A percentile compares a stretch with the other conserved stretches of the same genome.
These are phyloP conservation scores for Citrullus colocynthis DNA, from an alignment of 306 rosid genomes.

Conservation along the genomic window DNA sequence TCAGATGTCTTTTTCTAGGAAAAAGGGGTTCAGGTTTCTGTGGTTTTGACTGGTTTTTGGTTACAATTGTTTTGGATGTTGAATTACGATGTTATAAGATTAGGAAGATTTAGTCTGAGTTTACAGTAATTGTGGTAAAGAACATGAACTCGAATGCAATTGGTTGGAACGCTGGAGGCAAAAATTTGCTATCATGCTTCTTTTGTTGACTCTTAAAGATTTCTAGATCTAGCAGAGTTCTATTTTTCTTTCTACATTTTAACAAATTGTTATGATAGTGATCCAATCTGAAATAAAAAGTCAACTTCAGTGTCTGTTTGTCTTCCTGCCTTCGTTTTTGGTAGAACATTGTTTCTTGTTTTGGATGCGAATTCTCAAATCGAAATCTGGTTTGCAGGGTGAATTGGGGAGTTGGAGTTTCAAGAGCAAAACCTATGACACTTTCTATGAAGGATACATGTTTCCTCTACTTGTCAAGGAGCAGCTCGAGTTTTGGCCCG, in stretches of 20 bases:
- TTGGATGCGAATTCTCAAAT: background rate
- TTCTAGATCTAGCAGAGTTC: conserved; percentile 1
- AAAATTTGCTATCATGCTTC: background rate
- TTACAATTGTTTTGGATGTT: background rate
- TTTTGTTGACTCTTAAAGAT: background rate
- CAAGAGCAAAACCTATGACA: conserved; percentile 74
- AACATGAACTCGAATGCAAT: background rate
- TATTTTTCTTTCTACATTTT: background rate
- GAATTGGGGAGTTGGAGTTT: conserved; percentile 82
- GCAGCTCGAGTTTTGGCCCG: conserved; percentile 83
- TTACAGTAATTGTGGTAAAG: background rate
- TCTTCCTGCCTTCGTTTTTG: background rate
- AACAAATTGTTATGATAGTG: background rate
- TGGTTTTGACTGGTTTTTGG: background rate
- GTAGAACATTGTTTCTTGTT: background rate
- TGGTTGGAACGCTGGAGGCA: background rate
- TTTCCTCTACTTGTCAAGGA: conserved; percentile 75
- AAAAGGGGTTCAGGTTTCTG: background rate
- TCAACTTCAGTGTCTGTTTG: background rate
- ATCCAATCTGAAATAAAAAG: background rate
- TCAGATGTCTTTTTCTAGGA: background rate
- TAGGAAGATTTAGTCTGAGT: background rate
- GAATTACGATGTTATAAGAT: background rate
- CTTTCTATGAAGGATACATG: conserved; percentile 77
- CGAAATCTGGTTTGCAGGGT: conserved; percentile 24